phyloP scores from a whole-genome alignment of 257 asterid species.

The Buddleja alternifolia region DNA sequence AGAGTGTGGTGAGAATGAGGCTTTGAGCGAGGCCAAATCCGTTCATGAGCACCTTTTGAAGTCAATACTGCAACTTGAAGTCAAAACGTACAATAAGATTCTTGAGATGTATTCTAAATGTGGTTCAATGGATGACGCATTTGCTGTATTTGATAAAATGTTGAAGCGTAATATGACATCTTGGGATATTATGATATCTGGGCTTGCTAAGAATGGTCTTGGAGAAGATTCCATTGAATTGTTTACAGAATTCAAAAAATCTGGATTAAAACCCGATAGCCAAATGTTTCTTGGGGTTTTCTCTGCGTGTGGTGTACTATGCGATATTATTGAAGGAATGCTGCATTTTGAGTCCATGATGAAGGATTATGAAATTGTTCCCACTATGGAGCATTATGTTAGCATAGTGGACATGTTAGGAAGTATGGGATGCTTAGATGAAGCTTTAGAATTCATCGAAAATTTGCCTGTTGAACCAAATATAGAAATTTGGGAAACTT shows the following conservation, averaged over 20 bases:
- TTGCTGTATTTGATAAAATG: slow-evolving; percentile 63
- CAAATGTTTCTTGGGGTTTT: slow-evolving; percentile 69
- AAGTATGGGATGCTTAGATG: slow-evolving; percentile 68
- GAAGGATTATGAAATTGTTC: slow-evolving; percentile 60
- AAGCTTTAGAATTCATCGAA: slow-evolving; percentile 79
- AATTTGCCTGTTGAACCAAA: slow-evolving; percentile 65
- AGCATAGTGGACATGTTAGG: slow-evolving; percentile 76
- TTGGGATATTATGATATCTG: slow-evolving; percentile 82
- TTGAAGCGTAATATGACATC: slow-evolving; percentile 63
- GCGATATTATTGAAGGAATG: slow-evolving; percentile 72
- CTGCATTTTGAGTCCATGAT: slow-evolving; percentile 76
- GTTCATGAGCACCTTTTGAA: slow-evolving; percentile 63
- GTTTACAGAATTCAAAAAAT: slow-evolving; percentile 66
- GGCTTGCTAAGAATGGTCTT: slow-evolving; percentile 68
- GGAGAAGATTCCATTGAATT: slow-evolving; percentile 72
- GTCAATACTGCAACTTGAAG: slow-evolving; percentile 48
- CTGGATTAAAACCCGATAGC: slow-evolving; percentile 73
- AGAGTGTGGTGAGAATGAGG: slow-evolving; percentile 65
- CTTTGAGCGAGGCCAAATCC: slow-evolving; percentile 61
- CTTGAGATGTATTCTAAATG: slow-evolving; percentile 74
- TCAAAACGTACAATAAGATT: slow-evolving; percentile 56
- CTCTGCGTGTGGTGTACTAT: slow-evolving; percentile 58
- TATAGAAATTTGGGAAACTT: slow-evolving; percentile 64
- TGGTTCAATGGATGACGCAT: slow-evolving; percentile 72
- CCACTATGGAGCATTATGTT: slow-evolving; percentile 74